phyloP scores from a whole-genome alignment of 306 rosid genomes.

The Vicia villosa region DNA sequence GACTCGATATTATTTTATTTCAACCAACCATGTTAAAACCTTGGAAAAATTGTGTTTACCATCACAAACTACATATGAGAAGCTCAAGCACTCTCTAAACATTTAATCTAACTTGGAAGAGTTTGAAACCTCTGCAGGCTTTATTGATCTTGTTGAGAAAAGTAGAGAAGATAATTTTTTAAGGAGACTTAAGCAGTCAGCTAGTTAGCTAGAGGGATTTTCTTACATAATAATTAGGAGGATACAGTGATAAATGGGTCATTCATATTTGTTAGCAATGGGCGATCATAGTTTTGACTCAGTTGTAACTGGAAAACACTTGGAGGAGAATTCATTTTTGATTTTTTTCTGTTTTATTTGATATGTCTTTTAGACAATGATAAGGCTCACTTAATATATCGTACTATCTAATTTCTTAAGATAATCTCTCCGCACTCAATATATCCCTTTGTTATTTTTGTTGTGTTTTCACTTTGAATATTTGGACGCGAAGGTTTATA shows the following conservation, averaged over 20 bases:
- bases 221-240: neutral
- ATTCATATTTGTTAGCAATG: neutral
- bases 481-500: slow-evolving; percentile 33
- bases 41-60: neutral
- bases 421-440: slow-evolving; percentile 24
- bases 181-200: neutral
- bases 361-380: neutral
- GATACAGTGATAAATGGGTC: neutral
- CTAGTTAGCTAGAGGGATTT: neutral
- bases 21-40: neutral
- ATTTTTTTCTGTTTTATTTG: neutral
- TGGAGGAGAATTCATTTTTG: neutral
- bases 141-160: neutral
- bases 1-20: neutral
- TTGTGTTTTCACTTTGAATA: slow-evolving; percentile 24
- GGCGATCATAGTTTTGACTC: neutral
- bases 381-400: slow-evolving; percentile 12
- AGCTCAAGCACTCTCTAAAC: neutral
- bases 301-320: neutral
- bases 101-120: slow-evolving; percentile 16
- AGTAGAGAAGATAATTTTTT: neutral
- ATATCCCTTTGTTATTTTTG: slow-evolving; percentile 4
- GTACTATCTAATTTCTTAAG: slow-evolving; percentile 1
- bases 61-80: neutral
- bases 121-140: slow-evolving; percentile 13